phyloP scores from a whole-genome alignment of 371 early-diverging fungal genomes.

The Saksenaea vasiformis region DNA sequence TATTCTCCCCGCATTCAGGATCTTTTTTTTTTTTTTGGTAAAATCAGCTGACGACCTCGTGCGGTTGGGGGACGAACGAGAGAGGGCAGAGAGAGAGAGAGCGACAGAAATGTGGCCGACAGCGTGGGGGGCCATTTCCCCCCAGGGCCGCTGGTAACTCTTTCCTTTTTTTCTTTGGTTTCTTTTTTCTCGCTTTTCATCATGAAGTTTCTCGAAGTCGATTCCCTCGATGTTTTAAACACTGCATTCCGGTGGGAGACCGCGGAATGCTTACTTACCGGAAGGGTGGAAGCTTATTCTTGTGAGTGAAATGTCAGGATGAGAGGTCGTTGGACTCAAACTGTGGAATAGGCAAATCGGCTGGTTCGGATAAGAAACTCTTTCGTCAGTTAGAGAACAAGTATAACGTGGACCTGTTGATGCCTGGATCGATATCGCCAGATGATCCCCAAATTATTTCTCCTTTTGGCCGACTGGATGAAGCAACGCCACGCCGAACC shows the following conservation, averaged over 20 bases:
- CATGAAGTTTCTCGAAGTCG: slow-evolving; percentile 52
- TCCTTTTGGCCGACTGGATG: slow-evolving; percentile 84
- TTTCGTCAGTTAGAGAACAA: slow-evolving; percentile 79
- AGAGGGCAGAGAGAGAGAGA: too few species aligned
- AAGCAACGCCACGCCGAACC: slow-evolving; percentile 77
- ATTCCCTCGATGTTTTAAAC: slow-evolving; percentile 58
- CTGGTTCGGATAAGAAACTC: slow-evolving; percentile 88
- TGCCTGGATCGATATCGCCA: slow-evolving; percentile 57
- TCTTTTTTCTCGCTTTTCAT: background rate
- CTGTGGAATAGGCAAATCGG: slow-evolving; percentile 73
- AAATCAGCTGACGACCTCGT: too few species aligned
- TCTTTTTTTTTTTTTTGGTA: too few species aligned
- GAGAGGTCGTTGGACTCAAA: too few species aligned
- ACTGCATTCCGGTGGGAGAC: slow-evolving; percentile 62
- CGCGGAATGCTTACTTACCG: slow-evolving; percentile 64
- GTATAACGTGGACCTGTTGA: slow-evolving; percentile 60
- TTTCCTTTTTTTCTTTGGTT: background rate
- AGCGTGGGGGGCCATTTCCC: too few species aligned
- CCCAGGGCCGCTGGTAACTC: background rate
- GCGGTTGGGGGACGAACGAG: too few species aligned
- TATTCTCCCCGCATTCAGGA: too few species aligned
- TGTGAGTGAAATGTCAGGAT: slow-evolving; percentile 56
- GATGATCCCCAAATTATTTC: slow-evolving; percentile 62
- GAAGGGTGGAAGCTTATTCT: slow-evolving; percentile 88
- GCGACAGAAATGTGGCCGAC: too few species aligned